Evolutionary conservation across 208 protist genomes (phyloP).

Genomic region (Leishmania aethiopica): DNA sequence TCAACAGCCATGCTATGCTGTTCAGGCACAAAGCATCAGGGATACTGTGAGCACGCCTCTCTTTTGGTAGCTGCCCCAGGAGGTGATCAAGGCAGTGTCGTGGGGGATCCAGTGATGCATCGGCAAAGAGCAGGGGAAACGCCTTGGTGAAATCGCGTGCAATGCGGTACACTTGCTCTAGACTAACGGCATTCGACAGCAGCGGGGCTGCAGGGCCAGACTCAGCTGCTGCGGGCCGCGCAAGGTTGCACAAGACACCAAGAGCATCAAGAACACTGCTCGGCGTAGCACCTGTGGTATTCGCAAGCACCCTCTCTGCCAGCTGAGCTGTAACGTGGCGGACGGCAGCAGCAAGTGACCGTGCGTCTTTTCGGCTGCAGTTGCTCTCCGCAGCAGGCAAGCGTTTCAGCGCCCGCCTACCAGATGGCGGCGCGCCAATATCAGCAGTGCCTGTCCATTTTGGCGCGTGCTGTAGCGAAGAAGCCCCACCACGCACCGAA

Average conservation of each 20-base stretch:
- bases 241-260: background rate
- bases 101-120: constrained; percentile 15
- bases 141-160: background rate
- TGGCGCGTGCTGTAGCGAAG: background rate
- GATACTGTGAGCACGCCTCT: constrained; percentile 8
- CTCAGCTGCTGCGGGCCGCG: background rate
- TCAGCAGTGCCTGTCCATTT: background rate
- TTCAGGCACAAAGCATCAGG: constrained; percentile 14
- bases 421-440: background rate
- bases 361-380: background rate
- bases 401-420: background rate
- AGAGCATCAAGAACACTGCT: constrained; percentile 10
- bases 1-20: constrained; percentile 6
- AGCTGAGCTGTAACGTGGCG: background rate
- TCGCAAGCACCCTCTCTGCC: constrained; percentile 5
- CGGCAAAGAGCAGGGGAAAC: background rate
- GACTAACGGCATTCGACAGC: background rate
- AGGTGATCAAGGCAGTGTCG: constrained; percentile 20
- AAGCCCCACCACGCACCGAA: background rate
- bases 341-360: background rate
- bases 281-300: background rate
- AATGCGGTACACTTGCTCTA: constrained; percentile 7
- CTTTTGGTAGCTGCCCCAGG: background rate
- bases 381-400: background rate
- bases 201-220: too few species aligned